These are phyloP conservation scores for Effrenium voratum DNA, from an alignment of 73 alveolate species.

Conservation along the genomic window DNA sequence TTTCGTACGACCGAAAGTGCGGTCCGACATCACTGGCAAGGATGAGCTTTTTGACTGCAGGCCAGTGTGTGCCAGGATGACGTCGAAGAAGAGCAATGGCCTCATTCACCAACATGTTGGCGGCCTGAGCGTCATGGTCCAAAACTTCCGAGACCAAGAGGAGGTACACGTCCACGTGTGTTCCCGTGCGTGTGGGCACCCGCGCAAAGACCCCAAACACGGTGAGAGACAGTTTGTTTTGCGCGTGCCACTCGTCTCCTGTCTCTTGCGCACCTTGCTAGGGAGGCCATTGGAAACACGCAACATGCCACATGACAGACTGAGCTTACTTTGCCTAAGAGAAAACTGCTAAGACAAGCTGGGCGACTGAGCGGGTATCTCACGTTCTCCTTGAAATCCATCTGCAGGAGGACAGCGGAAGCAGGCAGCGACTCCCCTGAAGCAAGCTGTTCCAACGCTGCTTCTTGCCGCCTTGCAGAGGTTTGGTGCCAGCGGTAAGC, in stretches of 20 bases:
- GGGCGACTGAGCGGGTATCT: not conserved
- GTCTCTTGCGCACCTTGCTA: too few species aligned
- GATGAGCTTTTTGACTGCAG: not conserved
- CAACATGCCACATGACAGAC: too few species aligned
- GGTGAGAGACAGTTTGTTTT: not conserved
- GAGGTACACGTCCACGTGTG: not conserved
- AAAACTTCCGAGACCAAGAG: not conserved
- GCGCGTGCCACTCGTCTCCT: too few species aligned
- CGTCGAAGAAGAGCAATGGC: not conserved
- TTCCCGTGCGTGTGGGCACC: not conserved
- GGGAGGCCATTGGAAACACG: not conserved
- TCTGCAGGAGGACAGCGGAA: not conserved
- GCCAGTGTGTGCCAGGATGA: not conserved
- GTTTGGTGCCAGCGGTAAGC: conserved; percentile 40
- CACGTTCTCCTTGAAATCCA: conserved; percentile 45
- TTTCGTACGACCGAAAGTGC: not conserved
- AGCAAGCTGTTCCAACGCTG: not conserved
- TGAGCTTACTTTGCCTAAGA: not conserved
- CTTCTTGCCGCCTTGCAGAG: conserved; percentile 37
- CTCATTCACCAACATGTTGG: not conserved
- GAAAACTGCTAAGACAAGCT: not conserved
- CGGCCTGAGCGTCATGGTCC: not conserved
- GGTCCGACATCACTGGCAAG: not conserved
- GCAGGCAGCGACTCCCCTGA: not conserved
- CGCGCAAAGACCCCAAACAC: not conserved